A percentile compares a stretch with the other conserved stretches of the same genome.
phyloP scores from a whole-genome alignment of 1,139 yeast species.

The Pichia sp. region DNA sequence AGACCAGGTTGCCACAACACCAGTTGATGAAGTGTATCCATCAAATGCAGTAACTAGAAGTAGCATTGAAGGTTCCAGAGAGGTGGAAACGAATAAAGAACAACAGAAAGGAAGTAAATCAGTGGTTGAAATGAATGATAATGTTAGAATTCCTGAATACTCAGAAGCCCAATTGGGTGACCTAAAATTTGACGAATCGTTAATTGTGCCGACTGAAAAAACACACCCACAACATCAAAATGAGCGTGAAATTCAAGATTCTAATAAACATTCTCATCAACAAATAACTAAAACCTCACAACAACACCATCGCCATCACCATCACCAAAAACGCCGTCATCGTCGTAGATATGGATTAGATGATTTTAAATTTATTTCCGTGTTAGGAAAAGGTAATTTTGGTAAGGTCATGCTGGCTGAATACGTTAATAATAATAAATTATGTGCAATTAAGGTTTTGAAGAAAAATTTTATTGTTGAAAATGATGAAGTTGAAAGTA shows the following conservation, averaged over 20 bases:
- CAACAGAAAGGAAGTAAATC: neutral
- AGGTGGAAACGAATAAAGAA: neutral
- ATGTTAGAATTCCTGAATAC: constrained; percentile 5
- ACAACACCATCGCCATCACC: constrained; percentile 17
- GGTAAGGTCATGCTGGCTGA: constrained; percentile 98
- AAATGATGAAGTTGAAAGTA: constrained; percentile 93
- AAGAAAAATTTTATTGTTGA: constrained; percentile 94
- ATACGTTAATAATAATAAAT: constrained; percentile 66
- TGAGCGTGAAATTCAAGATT: constrained; percentile 9
- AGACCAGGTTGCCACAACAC: neutral
- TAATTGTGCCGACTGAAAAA: neutral
- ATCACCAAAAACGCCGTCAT: constrained; percentile 32
- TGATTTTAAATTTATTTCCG: constrained; percentile 90
- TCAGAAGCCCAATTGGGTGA: constrained; percentile 1
- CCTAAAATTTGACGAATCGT: constrained; percentile 1
- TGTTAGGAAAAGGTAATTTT: constrained; percentile 93
- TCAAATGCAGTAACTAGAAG: constrained; percentile 9
- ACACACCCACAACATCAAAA: neutral
- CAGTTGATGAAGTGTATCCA: constrained; percentile 7
- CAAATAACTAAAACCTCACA: no score
- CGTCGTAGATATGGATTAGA: constrained; percentile 82
- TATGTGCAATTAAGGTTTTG: constrained; percentile 92
- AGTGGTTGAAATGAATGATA: constrained; percentile 1
- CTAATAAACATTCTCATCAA: no score
- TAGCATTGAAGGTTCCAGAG: constrained; percentile 2